A percentile compares a stretch with the other conserved stretches of the same genome.
phyloP scores from a whole-genome alignment of 768 basidiomycete species.

The Filobasidium wieringae region DNA sequence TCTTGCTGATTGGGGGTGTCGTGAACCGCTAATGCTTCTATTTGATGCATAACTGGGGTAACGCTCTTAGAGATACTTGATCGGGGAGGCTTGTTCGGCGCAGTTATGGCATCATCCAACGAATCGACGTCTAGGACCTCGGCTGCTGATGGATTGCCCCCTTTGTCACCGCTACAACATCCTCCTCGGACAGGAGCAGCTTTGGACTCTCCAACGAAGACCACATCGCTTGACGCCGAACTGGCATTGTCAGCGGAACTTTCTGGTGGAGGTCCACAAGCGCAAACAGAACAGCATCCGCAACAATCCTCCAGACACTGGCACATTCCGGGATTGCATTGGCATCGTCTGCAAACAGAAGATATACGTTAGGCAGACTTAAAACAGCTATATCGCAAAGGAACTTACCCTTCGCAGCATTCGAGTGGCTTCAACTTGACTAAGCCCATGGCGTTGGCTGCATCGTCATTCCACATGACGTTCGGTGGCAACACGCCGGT shows the following conservation, averaged over 20 bases:
- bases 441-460: conserved; percentile 24
- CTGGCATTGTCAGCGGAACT: not conserved
- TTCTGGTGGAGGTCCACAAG: conserved; percentile 16
- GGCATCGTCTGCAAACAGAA: conserved; percentile 22
- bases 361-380: not conserved
- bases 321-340: conserved; percentile 34
- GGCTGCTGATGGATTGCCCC: not conserved
- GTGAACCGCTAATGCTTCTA: too few relatives aligned
- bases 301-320: conserved; percentile 37
- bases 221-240: not conserved
- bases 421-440: conserved; percentile 35
- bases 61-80: too few relatives aligned
- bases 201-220: not conserved
- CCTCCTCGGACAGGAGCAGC: not conserved
- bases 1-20: too few relatives aligned
- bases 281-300: conserved; percentile 34
- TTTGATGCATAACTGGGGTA: too few relatives aligned
- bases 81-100: too few relatives aligned
- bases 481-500: conserved; percentile 27
- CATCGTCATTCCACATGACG: conserved; percentile 21
- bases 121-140: not conserved
- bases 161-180: not conserved
- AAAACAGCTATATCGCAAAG: not conserved
- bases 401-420: conserved; percentile 32
- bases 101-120: too few relatives aligned